phyloP scores from a whole-genome alignment of 164 flowering plant genomes.

The Cinnamomum micranthum region DNA sequence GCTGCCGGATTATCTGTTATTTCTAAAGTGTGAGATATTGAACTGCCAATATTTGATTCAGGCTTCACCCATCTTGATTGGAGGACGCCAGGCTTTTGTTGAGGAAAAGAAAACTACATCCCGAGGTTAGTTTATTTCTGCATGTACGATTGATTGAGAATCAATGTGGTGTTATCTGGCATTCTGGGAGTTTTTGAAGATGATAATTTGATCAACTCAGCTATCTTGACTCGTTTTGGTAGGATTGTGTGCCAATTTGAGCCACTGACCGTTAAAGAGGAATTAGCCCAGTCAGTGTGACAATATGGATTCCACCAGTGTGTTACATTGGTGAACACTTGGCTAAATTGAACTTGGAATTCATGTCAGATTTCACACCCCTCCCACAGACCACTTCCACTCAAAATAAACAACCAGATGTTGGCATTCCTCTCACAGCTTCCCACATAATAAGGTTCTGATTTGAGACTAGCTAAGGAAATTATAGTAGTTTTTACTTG shows the following conservation, averaged over 20 bases:
- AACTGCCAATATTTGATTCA: constrained; percentile 17
- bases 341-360: background rate
- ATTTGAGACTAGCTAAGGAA: background rate
- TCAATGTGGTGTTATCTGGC: background rate
- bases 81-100: constrained; percentile 48
- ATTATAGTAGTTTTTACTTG: no score
- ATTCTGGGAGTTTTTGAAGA: background rate
- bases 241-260: background rate
- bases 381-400: no score
- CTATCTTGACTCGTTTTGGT: background rate
- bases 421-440: no score
- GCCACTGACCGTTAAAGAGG: background rate
- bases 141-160: background rate
- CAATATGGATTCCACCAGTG: background rate
- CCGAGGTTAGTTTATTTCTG: constrained; percentile 32
- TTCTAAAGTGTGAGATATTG: background rate
- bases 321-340: background rate
- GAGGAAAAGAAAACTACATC: constrained; percentile 72
- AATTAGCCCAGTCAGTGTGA: background rate
- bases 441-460: background rate
- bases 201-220: background rate
- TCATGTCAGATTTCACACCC: no score
- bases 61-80: constrained; percentile 62
- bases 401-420: no score
- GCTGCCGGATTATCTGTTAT: background rate